Evolutionary conservation across 2,329 filamentous ascomycete genomes (phyloP).

Genomic region (Calonectria hawksworthii): DNA sequence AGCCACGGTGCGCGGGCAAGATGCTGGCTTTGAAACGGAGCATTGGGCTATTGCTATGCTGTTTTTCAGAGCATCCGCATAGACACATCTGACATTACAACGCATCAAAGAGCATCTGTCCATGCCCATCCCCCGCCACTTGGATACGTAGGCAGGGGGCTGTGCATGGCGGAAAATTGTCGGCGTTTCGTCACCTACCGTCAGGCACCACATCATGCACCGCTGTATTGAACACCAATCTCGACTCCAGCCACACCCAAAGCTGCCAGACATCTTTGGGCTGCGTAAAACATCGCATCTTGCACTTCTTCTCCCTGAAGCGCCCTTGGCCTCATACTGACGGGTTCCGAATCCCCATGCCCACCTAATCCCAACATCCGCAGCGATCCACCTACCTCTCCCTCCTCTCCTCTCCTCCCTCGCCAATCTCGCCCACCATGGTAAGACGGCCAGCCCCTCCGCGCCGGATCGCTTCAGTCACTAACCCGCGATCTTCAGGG

Average conservation of each 20-base stretch:
- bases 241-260: constrained; percentile 47
- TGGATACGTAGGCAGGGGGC: constrained; percentile 48
- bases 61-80: not conserved
- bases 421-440: constrained; percentile 47
- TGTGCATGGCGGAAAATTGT: constrained; percentile 53
- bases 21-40: not conserved
- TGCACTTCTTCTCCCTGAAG: constrained; percentile 28
- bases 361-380: constrained; percentile 35
- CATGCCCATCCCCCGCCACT: constrained; percentile 35
- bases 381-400: constrained; percentile 31
- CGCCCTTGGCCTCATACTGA: constrained; percentile 22
- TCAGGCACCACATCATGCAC: constrained; percentile 50
- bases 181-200: constrained; percentile 51
- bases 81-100: constrained; percentile 1
- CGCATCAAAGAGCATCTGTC: constrained; percentile 17
- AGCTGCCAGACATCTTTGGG: constrained; percentile 40
- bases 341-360: constrained; percentile 43
- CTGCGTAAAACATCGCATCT: constrained; percentile 41
- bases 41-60: not conserved
- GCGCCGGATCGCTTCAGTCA: constrained; percentile 32
- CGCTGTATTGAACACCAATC: constrained; percentile 40
- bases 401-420: constrained; percentile 34
- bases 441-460: constrained; percentile 46
- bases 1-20: not conserved
- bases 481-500: constrained; percentile 44